Evolutionary conservation across 768 basidiomycete genomes (phyloP).

Genomic region (Boletus subparvulus): DNA sequence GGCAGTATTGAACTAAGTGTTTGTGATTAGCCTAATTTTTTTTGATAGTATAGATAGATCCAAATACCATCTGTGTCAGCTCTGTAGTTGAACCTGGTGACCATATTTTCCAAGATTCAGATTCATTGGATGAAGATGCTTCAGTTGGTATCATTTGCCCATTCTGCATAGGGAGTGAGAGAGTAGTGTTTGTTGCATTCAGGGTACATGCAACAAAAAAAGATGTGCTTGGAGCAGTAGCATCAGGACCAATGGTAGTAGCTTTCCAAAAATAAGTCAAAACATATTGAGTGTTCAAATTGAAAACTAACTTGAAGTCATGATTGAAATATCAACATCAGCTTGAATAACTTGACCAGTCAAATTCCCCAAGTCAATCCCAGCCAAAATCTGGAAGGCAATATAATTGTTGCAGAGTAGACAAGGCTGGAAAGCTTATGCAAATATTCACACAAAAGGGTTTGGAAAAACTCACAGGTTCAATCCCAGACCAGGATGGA

Average conservation of each 20-base stretch:
- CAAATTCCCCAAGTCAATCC: slow-evolving; percentile 1
- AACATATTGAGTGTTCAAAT: background rate
- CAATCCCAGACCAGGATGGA: too few relatives aligned
- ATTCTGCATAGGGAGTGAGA: background rate
- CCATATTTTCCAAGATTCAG: slow-evolving; percentile 5
- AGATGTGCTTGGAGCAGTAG: background rate
- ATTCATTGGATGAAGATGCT: background rate
- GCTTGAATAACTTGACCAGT: background rate
- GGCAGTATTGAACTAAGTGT: background rate
- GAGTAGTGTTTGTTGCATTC: background rate
- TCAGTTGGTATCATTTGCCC: background rate
- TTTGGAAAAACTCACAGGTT: background rate
- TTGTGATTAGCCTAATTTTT: background rate
- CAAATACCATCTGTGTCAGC: background rate
- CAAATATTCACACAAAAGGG: background rate
- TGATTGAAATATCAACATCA: background rate
- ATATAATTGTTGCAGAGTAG: background rate
- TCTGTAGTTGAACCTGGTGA: background rate
- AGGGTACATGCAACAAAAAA: slow-evolving; percentile 10
- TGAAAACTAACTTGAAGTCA: background rate
- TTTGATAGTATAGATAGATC: background rate
- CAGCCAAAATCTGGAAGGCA: background rate
- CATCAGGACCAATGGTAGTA: rapidly evolving
- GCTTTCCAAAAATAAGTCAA: background rate
- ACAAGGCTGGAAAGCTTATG: background rate